Percentiles rank a stretch among this genome's conserved stretches.
Evolutionary conservation across 768 basidiomycete species (phyloP).

Genomic region (Boletus barrowsii): DNA sequence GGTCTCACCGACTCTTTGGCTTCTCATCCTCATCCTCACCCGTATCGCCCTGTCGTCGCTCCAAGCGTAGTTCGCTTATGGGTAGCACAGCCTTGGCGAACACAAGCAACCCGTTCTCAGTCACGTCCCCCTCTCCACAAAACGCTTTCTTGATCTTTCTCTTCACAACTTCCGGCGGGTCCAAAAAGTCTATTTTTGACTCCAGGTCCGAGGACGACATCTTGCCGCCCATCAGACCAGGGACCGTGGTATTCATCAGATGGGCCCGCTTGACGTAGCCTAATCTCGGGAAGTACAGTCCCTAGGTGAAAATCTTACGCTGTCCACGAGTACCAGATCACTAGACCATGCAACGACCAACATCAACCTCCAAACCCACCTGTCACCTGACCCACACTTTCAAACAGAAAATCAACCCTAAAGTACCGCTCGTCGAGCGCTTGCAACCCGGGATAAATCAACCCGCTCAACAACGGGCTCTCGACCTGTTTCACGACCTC

Average conservation of each 20-base stretch:
- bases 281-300: conserved; percentile 83
- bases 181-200: conserved; percentile 97
- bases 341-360: background rate
- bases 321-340: conserved; percentile 30
- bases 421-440: conserved; percentile 98
- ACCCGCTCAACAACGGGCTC: conserved; percentile 83
- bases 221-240: conserved; percentile 90
- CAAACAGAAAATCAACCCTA: conserved; percentile 96
- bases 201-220: conserved; percentile 99
- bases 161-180: conserved; percentile 66
- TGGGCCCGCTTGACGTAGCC: conserved; percentile 95
- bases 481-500: conserved; percentile 99
- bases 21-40: conserved; percentile 39
- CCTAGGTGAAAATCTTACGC: conserved; percentile 99
- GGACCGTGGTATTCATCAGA: conserved; percentile 94
- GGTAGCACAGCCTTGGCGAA: conserved; percentile 88
- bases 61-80: conserved; percentile 70
- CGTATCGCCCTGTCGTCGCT: conserved; percentile 47
- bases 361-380: conserved; percentile 17
- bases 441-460: conserved; percentile 95
- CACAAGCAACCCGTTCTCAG: conserved; percentile 84
- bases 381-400: conserved; percentile 96
- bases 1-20: conserved; percentile 47
- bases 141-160: conserved; percentile 91
- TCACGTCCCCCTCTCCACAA: conserved; percentile 88